A percentile compares a stretch with the other conserved stretches of the same genome.
Conservation (phyloP, 257 asterid species). For the Solanum appendiculatum region DNA sequence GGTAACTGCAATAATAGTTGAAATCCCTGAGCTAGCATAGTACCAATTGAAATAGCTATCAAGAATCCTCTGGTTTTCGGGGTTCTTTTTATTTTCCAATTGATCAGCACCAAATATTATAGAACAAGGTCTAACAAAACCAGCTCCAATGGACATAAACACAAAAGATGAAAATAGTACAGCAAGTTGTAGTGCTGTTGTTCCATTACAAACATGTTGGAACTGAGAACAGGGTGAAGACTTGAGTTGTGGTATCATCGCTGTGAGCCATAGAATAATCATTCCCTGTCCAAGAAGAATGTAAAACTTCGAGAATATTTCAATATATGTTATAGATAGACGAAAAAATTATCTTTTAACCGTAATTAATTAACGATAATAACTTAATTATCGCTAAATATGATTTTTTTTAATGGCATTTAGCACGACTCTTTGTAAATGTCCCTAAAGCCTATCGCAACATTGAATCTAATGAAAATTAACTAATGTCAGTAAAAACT, state of each 20-base stretch:
- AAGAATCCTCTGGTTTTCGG: neutral
- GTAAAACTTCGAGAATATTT: too few relatives aligned
- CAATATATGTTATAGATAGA: too few relatives aligned
- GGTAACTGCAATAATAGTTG: slow-evolving; percentile 8
- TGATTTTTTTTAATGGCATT: too few relatives aligned
- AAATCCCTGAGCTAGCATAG: neutral
- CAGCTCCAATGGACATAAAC: slow-evolving; percentile 5
- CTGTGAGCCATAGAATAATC: slow-evolving; percentile 13
- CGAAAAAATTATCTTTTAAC: too few relatives aligned
- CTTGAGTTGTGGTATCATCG: slow-evolving; percentile 1
- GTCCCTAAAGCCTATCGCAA: too few relatives aligned
- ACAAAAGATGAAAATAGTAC: neutral
- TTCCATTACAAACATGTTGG: neutral
- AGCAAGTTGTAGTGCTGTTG: neutral
- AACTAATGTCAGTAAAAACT: too few relatives aligned
- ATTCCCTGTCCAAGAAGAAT: neutral
- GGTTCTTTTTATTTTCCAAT: neutral
- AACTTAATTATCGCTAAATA: too few relatives aligned
- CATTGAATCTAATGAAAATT: too few relatives aligned
- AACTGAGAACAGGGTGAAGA: neutral
- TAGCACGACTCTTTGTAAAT: too few relatives aligned
- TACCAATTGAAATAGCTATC: slow-evolving; percentile 10
- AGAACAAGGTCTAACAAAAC: slow-evolving; percentile 13
- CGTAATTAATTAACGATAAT: too few relatives aligned
- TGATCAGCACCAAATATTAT: slow-evolving; percentile 15